A percentile compares a stretch with the other conserved stretches of the same genome.
Evolutionary conservation across 2,329 filamentous ascomycete genomes (phyloP).

Genomic region (Ceratocystis cacaofunesta): DNA sequence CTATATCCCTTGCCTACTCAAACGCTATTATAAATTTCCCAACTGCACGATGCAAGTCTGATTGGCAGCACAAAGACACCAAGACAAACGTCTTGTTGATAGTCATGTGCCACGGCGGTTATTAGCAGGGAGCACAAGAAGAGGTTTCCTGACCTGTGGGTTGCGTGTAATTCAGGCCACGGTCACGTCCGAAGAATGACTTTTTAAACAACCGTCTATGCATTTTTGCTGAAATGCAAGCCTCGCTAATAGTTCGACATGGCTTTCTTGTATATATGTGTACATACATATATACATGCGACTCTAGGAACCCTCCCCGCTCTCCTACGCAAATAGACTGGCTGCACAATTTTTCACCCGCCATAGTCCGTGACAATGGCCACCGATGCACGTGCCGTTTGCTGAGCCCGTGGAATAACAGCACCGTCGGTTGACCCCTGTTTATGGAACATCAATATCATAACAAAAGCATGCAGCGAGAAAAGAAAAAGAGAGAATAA

Average conservation of each 20-base stretch:
- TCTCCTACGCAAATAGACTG: not conserved
- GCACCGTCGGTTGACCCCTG: not conserved
- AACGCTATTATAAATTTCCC: not conserved
- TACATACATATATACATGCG: not conserved
- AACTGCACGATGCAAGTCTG: not conserved
- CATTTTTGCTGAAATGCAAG: too few species aligned
- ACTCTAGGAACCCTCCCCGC: not conserved
- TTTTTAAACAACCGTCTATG: too few species aligned
- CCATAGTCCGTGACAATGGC: slow-evolving; percentile 1
- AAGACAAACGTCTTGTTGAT: not conserved
- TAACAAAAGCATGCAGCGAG: not conserved
- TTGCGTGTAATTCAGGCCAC: not conserved
- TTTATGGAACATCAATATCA: not conserved
- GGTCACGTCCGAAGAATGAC: not conserved
- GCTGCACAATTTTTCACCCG: slow-evolving; percentile 1
- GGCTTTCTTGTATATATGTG: not conserved
- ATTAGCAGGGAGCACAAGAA: not conserved
- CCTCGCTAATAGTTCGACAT: too few species aligned
- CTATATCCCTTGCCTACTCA: not conserved
- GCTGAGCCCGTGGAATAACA: not conserved
- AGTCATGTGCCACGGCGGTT: not conserved
- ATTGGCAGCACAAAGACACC: not conserved
- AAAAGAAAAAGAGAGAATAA: not conserved
- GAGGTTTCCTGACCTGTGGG: not conserved
- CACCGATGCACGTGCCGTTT: slow-evolving; percentile 1